These are phyloP conservation scores for Penicillium decumbens DNA, from an alignment of 2,329 filamentous ascomycete species.

Conservation along the genomic window DNA sequence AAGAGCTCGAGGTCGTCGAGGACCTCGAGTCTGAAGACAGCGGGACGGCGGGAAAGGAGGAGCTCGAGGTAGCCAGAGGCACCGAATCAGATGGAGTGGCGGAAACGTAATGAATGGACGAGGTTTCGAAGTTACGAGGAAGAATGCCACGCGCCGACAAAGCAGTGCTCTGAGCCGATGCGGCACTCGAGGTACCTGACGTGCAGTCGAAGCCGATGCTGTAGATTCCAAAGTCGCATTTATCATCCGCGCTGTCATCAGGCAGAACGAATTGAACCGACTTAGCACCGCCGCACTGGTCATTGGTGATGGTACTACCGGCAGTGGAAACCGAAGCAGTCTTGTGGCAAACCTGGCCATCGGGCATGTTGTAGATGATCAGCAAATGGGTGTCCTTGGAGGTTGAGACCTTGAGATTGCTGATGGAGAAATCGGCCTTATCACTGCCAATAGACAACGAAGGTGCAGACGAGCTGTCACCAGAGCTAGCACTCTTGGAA, in stretches of 20 bases:
- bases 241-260: conserved; percentile 51
- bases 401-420: conserved; percentile 65
- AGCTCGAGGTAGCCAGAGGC: background rate
- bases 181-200: conserved; percentile 22
- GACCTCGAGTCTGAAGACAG: background rate
- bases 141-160: background rate
- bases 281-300: conserved; percentile 86
- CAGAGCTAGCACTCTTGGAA: conserved; percentile 53
- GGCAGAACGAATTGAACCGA: conserved; percentile 67
- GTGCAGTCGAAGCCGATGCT: conserved; percentile 28
- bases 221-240: conserved; percentile 62
- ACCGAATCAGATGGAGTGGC: background rate
- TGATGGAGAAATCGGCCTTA: conserved; percentile 66
- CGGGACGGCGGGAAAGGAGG: background rate
- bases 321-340: conserved; percentile 61
- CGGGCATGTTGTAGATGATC: conserved; percentile 82
- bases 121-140: background rate
- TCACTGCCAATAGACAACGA: conserved; percentile 56
- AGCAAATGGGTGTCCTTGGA: conserved; percentile 74
- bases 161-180: conserved; percentile 12
- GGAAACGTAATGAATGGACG: background rate
- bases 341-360: conserved; percentile 78
- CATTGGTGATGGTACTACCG: conserved; percentile 71
- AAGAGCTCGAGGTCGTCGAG: background rate
- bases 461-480: conserved; percentile 47